Evolutionary conservation across 2,329 filamentous ascomycete genomes (phyloP), one percentile per base, ranked within the genome.

Genomic region (Ascochyta rabiei): DNA sequence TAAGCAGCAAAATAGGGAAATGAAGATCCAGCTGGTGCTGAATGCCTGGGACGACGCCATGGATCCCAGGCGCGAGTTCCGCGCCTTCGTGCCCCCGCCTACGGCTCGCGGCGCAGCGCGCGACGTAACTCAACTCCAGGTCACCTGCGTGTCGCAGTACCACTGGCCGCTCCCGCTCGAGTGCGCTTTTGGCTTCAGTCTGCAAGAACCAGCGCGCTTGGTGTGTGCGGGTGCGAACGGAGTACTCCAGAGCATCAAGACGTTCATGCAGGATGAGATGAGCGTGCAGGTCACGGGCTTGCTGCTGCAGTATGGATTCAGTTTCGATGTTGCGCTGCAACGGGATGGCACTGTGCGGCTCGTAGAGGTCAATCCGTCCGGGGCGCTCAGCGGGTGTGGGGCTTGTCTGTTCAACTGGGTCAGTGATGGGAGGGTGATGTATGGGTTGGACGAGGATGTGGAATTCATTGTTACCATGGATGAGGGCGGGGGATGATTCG

Each of bases 351-450:
- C 10, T 9, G 43, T 48, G n/a, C 35, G 30, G 16, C 24, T 53
- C 6, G 31, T 53, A 6, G 41, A 41, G 6, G 16, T 42, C 2
- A 47, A 80, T 51, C 73, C 71, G 1, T 81, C 81, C 60, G 79
- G 79, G 0, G 74, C 71, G 2, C 69, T 75, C 57, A 78, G 76
- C 19, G 74, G 72, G 3, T 80, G 78, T 64, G 78, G 80, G 7
- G 76, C 75, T 23, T 81, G 77, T 58, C 61, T 81, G 23, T 82
- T 80, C 55, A 74, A 81, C 13, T 81, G 78, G 79, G 60, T 78
- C 0, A 66, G 59, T 8, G 76, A 81, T 61, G 64, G 66, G 3
- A 61, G 64, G 4, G 44, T 72, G 6, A 53, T 81, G 34, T 78
- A 80, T 56, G 74, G 76, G 2, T 48, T 70, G 24, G 6, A 33